Evolutionary conservation across 805 yeast species (phyloP).

Genomic region (Lachancea mirantina): DNA sequence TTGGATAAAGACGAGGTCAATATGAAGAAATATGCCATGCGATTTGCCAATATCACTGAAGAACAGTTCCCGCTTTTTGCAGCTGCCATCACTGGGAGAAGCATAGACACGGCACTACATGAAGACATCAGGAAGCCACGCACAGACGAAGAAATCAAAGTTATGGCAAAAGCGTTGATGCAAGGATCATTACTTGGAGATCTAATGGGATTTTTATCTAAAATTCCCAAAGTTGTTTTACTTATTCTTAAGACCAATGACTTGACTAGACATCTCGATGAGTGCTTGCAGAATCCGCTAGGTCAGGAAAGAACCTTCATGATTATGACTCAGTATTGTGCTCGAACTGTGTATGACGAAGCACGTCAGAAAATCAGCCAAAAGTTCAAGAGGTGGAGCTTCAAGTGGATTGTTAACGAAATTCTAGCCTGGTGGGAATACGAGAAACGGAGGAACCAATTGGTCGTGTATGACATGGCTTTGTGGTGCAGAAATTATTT

Average conservation of each 20-base stretch:
- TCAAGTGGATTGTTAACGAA: constrained; percentile 21
- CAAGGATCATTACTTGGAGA: constrained; percentile 59
- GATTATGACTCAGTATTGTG: constrained; percentile 87
- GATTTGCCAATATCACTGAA: constrained; percentile 70
- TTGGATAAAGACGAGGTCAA: constrained; percentile 57
- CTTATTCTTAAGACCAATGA: constrained; percentile 91
- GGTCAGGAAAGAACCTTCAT: constrained; percentile 85
- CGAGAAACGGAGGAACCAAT: constrained; percentile 24
- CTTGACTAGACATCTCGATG: constrained; percentile 83
- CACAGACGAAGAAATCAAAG: constrained; percentile 52
- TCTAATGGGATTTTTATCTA: constrained; percentile 69
- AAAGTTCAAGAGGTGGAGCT: constrained; percentile 19
- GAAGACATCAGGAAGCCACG: constrained; percentile 54
- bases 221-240: constrained; percentile 78
- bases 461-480: constrained; percentile 24
- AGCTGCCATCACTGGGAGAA: constrained; percentile 93
- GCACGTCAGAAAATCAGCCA: constrained; percentile 35
- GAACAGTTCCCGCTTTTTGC: constrained; percentile 79
- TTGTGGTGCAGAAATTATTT: constrained; percentile 22
- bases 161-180: constrained; percentile 59
- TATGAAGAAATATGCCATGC: constrained; percentile 69
- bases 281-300: constrained; percentile 67
- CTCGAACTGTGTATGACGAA: constrained; percentile 69
- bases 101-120: constrained; percentile 64
- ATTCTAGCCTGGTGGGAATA: constrained; percentile 22